Conservation (phyloP, 2,329 filamentous ascomycete genomes). For the Aspergillus sp. region DNA sequence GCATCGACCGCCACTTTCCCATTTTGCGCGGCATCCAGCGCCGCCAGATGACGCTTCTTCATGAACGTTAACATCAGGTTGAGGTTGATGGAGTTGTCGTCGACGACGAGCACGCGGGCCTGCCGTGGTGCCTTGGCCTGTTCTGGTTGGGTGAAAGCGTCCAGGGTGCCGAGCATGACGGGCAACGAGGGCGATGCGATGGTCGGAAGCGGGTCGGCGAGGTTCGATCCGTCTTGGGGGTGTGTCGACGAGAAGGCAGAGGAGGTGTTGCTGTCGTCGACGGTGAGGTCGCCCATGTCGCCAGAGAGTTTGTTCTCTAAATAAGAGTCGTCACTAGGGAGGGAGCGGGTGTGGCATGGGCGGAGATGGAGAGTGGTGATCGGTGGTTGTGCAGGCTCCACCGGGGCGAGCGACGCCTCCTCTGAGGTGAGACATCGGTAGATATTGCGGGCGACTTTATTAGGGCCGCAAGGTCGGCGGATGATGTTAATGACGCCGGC, state of each 20-base stretch:
- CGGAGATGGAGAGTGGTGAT: constrained; percentile 11
- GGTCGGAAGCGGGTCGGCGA: constrained; percentile 4
- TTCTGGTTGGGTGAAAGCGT: background rate
- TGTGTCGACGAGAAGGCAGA: constrained; percentile 2
- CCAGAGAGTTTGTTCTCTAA: background rate
- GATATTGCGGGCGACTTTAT: constrained; percentile 40
- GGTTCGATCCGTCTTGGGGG: constrained; percentile 5
- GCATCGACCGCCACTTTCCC: constrained; percentile 45
- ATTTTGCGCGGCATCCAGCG: constrained; percentile 41
- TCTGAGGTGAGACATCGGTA: constrained; percentile 26
- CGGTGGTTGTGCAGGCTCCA: background rate
- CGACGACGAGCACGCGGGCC: constrained; percentile 42
- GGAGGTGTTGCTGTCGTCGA: constrained; percentile 1
- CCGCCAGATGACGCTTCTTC: constrained; percentile 36
- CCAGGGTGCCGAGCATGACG: background rate
- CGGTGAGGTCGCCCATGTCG: constrained; percentile 7
- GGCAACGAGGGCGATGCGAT: constrained; percentile 10
- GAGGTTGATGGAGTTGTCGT: constrained; percentile 48
- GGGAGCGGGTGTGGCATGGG: constrained; percentile 1
- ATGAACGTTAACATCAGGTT: constrained; percentile 45
- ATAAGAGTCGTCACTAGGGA: background rate
- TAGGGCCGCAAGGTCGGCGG: constrained; percentile 40
- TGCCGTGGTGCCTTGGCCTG: constrained; percentile 9
- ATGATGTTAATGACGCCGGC: constrained; percentile 38
- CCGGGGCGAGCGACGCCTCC: background rate